Evolutionary conservation across 139 green algal species (phyloP).

Genomic region (Auxenochlorella pyrenoidosa): DNA sequence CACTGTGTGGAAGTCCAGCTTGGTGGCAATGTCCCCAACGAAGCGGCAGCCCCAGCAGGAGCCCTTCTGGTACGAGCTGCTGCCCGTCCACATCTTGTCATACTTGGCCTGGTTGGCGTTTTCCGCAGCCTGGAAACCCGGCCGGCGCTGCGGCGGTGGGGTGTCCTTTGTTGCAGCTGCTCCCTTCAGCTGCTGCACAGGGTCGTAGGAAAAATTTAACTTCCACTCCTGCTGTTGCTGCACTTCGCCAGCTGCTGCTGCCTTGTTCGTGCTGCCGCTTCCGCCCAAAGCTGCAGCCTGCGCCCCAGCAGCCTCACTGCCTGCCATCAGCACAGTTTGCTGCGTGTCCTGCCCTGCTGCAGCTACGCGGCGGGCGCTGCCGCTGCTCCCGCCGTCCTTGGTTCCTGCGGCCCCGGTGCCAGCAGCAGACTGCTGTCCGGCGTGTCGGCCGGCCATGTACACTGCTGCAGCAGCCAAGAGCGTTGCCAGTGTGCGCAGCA

Average conservation of each 20-base stretch:
- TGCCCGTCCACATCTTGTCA: conserved; percentile 20
- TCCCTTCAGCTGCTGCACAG: not conserved
- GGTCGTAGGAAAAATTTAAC: not conserved
- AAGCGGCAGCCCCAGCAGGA: conserved; percentile 28
- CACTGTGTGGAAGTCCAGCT: conserved; percentile 5
- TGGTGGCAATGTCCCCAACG: conserved; percentile 2
- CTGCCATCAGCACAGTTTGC: not conserved
- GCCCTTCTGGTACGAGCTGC: not conserved
- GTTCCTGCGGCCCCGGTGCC: not conserved
- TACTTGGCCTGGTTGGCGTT: conserved; percentile 7
- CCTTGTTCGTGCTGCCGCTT: not conserved
- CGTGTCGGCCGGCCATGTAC: not conserved
- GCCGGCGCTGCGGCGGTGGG: not conserved
- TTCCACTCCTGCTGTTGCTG: not conserved
- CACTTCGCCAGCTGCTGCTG: not conserved
- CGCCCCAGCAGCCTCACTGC: not conserved
- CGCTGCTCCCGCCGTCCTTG: not conserved
- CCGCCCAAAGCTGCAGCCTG: not conserved
- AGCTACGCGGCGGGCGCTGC: not conserved
- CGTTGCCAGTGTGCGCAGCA: not conserved
- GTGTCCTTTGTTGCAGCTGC: not conserved
- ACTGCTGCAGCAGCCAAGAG: not conserved
- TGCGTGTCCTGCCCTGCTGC: not conserved
- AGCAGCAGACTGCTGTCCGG: not conserved
- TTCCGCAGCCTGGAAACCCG: not conserved